Base-by-base conservation (phyloP, 1,139 yeast species). In the Yamadazyma aaseri region DNA sequence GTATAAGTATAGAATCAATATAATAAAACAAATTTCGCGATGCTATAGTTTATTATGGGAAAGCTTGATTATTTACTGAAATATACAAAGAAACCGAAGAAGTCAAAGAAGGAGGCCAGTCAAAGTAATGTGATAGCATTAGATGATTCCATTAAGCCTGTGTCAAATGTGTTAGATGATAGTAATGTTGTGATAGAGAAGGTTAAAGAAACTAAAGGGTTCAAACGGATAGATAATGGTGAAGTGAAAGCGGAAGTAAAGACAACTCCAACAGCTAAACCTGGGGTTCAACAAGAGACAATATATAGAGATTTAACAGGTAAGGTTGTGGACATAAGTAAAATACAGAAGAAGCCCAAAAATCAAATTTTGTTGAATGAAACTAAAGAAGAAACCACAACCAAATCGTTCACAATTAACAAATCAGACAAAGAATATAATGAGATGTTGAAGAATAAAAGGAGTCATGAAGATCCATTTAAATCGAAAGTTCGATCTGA, bases 401-500 rank as follows among this genome's bases (percentile, higher is more conserved):
- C 28, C 17, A 50, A 50, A 11, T 42, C 52, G 3, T 51, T 55
- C 28, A 57, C 64, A 9, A 45, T 65, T 8, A 47, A 60, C 31
- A 51, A 58, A 36, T 56, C 66, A 34, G 76, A 73, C 41, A 50
- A 48, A 24, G 65, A 60, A 26, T 55, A 68, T 29, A 71, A 74
- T 36, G 50, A 54, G 7, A 46, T 47, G 14, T 56, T 64, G 50
- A 62, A 59, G 42, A 39, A 48, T 3, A 56, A 51, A 34, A 57
- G 58, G n/a, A 60, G 58, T 21, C 69, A 71, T 32, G 87, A 85
- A 28, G 97, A 89, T 52, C 96, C 96, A 0, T 69, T 85, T 25
- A 58, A 72, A 18, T 23, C 33, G 1, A 38, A 32, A 9, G 36
- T 41, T 36, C 51, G 13, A 42, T 22, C 33, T 13, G 45, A 53